Conservation (phyloP, 768 basidiomycete species). For the Pisolithus albus region DNA sequence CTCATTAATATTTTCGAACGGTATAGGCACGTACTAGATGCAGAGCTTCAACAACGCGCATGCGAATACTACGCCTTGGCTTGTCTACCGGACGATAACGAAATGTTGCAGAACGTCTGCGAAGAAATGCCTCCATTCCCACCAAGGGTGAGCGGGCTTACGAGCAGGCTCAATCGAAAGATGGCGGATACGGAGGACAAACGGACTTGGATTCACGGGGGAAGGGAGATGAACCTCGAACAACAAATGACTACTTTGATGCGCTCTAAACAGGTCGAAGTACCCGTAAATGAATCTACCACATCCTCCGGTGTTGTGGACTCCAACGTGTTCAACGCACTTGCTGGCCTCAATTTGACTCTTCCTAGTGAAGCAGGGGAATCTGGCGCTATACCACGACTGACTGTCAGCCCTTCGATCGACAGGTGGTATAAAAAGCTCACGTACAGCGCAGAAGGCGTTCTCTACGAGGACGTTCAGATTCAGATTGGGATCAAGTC, state of each 20-base stretch:
- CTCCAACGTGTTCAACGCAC: constrained; percentile 59
- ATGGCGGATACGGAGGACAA: constrained; percentile 93
- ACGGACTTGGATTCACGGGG: constrained; percentile 90
- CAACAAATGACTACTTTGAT: constrained; percentile 56
- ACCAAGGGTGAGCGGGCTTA: constrained; percentile 83
- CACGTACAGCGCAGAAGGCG: constrained; percentile 72
- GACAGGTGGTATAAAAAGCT: constrained; percentile 89
- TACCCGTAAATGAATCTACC: constrained; percentile 31
- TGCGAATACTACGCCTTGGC: constrained; percentile 95
- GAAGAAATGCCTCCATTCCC: constrained; percentile 99
- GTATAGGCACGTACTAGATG: constrained; percentile 94
- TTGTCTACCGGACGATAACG: constrained; percentile 80
- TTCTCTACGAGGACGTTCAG: constrained; percentile 93
- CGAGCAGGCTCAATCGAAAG: constrained; percentile 83
- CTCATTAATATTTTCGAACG: constrained; percentile 93
- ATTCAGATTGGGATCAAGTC: constrained; percentile 96
- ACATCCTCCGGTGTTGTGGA: constrained; percentile 30
- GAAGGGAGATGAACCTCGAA: constrained; percentile 86
- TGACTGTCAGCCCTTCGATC: constrained; percentile 63
- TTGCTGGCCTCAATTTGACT: constrained; percentile 77
- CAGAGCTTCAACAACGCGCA: constrained; percentile 95
- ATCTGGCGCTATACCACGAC: constrained; percentile 35
- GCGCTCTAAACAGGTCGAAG: constrained; percentile 28
- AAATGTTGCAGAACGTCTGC: constrained; percentile 87
- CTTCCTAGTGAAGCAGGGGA: constrained; percentile 16